phyloP scores from a whole-genome alignment of 2,329 filamentous ascomycete genomes.

The Clathrospora elynae region DNA sequence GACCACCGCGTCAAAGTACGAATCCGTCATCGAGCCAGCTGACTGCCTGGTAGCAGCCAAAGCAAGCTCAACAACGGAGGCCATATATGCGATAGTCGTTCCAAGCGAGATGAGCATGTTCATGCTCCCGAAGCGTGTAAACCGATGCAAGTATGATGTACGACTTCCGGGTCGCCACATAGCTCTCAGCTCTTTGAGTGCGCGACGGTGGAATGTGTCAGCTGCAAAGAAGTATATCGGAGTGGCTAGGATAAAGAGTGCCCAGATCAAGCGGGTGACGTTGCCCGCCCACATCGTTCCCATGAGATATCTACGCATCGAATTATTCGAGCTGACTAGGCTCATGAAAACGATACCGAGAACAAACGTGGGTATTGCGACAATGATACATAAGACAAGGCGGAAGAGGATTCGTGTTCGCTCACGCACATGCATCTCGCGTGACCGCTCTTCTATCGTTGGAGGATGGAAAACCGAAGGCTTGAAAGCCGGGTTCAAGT shows the following conservation, averaged over 20 bases:
- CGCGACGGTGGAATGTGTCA: conserved; percentile 80
- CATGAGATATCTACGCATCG: conserved; percentile 69
- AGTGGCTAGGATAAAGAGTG: conserved; percentile 79
- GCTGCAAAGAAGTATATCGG: conserved; percentile 87
- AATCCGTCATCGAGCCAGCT: conserved; percentile 43
- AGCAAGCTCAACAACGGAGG: conserved; percentile 77
- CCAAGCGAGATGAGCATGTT: conserved; percentile 90
- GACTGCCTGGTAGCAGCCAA: conserved; percentile 56
- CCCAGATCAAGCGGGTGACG: conserved; percentile 76
- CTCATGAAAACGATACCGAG: conserved; percentile 93
- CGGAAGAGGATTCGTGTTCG: conserved; percentile 70
- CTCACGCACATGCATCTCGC: conserved; percentile 72
- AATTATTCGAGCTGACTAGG: conserved; percentile 66
- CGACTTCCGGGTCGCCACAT: conserved; percentile 79
- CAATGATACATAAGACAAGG: conserved; percentile 69
- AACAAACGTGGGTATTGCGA: conserved; percentile 81
- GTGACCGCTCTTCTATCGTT: conserved; percentile 81
- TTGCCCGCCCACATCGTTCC: conserved; percentile 69
- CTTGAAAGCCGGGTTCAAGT: conserved; percentile 67
- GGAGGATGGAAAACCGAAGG: conserved; percentile 78
- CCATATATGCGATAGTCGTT: conserved; percentile 84
- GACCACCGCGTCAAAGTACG: conserved; percentile 90
- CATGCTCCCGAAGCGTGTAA: conserved; percentile 96
- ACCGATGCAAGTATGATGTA: conserved; percentile 72
- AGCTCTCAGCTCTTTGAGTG: conserved; percentile 75